Base-by-base conservation (phyloP, 768 basidiomycete species). In the Boletales sp. region DNA sequence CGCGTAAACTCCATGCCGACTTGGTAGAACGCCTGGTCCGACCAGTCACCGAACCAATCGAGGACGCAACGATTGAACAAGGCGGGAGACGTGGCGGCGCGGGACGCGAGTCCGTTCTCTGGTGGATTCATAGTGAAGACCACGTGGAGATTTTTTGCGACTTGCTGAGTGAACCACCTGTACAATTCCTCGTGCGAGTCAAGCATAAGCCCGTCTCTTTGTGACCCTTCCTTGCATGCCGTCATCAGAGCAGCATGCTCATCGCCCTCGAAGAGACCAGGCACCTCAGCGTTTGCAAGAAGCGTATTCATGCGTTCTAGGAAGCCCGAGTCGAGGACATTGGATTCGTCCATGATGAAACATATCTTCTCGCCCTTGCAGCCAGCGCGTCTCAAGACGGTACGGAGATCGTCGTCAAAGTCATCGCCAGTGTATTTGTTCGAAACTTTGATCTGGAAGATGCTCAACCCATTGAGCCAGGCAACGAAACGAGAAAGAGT, bases 321-420 rank as follows among this genome's bases (percentile, higher is more conserved):
- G 79, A 99, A 99, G 41, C 96, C 96, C 12, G 96, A 95, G 66
- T 99, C 96, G 31, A 98, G 86, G 12, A 98, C 96, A 61, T 99
- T 98, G 4, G 96, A 98, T 68, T 99, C 96, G 68, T 99, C 96
- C 96, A 99, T 97, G 73, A 99, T 98, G 78, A 99, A 99, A 67
- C 94, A 97, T 43, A 99, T 87, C 72, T 98, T 98, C 71, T 99
- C 96, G 58, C 94, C 94, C 66, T 98, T 99, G 76, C 94, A 97
- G 7, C 96, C 96, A 8, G 95, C 78, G 33, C 96, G 87, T 39
- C 96, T 90, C 34, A 99, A 83, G 6, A 99, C 96, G 0, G 84
- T 90, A 37, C 96, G 85, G 40, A 99, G 76, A 67, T 99, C 96
- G 56, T 99, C 95, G 58, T 99, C 96, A 60, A 99, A 99, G 68